A percentile compares a stretch with the other conserved stretches of the same genome.
These are phyloP conservation scores for Apophysomyces variabilis DNA, from an alignment of 371 early-diverging fungal species.

Conservation along the genomic window DNA sequence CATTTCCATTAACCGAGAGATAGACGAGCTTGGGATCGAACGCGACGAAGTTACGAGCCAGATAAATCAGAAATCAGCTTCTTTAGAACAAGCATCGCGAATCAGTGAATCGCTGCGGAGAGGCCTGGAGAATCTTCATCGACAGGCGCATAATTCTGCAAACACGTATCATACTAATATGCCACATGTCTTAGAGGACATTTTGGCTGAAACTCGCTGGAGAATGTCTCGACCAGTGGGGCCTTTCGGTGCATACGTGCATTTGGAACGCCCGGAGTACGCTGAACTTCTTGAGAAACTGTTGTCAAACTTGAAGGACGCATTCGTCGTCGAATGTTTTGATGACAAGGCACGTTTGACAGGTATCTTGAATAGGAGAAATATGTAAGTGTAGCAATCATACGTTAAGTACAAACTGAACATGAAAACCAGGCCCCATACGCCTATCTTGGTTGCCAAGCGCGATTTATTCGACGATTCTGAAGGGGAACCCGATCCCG, in stretches of 20 bases:
- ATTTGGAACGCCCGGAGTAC: slow-evolving; percentile 67
- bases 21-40: too few relatives aligned
- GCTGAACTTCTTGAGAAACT: slow-evolving; percentile 71
- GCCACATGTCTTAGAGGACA: slow-evolving; percentile 68
- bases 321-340: slow-evolving; percentile 79
- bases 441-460: slow-evolving; percentile 64
- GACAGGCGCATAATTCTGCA: slow-evolving; percentile 48
- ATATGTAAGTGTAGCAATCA: slow-evolving; percentile 39
- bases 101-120: not conserved
- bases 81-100: not conserved
- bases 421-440: slow-evolving; percentile 16
- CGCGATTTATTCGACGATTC: slow-evolving; percentile 74
- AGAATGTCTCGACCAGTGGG: slow-evolving; percentile 75
- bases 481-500: slow-evolving; percentile 69
- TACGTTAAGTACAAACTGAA: not conserved
- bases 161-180: slow-evolving; percentile 72
- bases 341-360: slow-evolving; percentile 64
- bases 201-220: slow-evolving; percentile 62
- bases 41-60: too few relatives aligned
- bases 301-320: slow-evolving; percentile 67
- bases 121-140: slow-evolving; percentile 32
- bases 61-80: too few relatives aligned
- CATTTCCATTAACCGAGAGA: too few relatives aligned
- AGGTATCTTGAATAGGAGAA: slow-evolving; percentile 52
- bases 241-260: slow-evolving; percentile 79